Evolutionary conservation across 257 asterid species (phyloP), one percentile per base, ranked within the genome.

Genomic region (Solanum acaule): DNA sequence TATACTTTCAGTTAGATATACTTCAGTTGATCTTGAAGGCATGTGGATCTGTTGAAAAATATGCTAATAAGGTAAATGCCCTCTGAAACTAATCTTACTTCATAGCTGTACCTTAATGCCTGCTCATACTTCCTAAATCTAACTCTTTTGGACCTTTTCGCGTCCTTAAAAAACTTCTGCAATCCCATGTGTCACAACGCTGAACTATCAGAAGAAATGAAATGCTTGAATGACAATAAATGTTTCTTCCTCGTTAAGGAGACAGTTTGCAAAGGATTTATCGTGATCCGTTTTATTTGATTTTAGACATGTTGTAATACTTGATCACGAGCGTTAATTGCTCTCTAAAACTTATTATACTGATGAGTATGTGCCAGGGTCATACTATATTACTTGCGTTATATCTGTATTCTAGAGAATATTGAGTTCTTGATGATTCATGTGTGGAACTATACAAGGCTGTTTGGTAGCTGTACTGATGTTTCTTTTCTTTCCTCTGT

Each of bases 21-120:
- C 87, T 96, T 84, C 90, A 95, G 94, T 34, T 93, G 61, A 99
- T 97, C 88, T 93, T 96, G 89, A 97, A 94, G 93, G 98, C 93
- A 63, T 97, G 99, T 73, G 83, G 92, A 86, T 88, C 98, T 25
- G 85, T 92, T 49, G 94, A 93, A 71, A 91, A 90, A 61, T 89
- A 86, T 87, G 91, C 88, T 40, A 84, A 88, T 78, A 95, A 95
- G 98, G 99, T 95, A 90, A 67, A 90, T 73, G 10, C 59, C 20
- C 67, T 86, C 61, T 40, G 11, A 13, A n/a, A 61, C 87, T 65
- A 18, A 46, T 63, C 18, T 61, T n/a, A n/a, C 65, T 61, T 83
- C 37, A 8, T 73, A 34, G 14, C 18, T 84, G 12, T 40, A 37
- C 25, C 20, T 89, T 27, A 61, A 75, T 76, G 22, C 44, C 11